Evolutionary conservation across 2,329 filamentous ascomycete genomes (phyloP), one percentile per base, ranked within the genome.

Genomic region (Grosmannia huntii): DNA sequence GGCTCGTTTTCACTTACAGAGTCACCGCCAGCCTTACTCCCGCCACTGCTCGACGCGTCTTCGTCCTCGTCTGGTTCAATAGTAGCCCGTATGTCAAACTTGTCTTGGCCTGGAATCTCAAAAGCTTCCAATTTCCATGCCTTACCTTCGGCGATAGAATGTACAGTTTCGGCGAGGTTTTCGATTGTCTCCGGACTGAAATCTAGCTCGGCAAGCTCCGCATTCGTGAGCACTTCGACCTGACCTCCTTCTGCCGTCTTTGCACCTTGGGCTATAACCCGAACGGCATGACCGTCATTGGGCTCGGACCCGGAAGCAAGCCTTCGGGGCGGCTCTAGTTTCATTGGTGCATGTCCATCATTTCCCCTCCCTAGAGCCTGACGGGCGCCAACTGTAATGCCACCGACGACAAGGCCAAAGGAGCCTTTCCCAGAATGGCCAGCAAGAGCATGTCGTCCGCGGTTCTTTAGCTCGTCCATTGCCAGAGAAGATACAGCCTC

Each of bases 101-200:
- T 77, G 5, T 69, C 67, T 5, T 76, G 73, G 25, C 80, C 77
- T 1, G 85, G 80, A 12, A 82, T 76, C 65, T 94, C 86, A 1
- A 94, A 81, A 16, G 94, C 76, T 69, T 94, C 88, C 60, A 96
- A 74, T 65, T 84, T 87, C 90, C 90, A 96, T 19, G 83, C 83
- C 63, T 84, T 81, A 9, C 85, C 83, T 3, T 83, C 81, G 0
- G 89, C 88, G 48, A 87, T 67, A 65, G 83, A 79, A 67, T 87
- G 78, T 59, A 95, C 71, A 66, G 88, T 76, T 62, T 83, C 78
- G 65, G 80, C 80, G 67, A 95, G 75, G 52, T 83, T 76, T 64
- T 91, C 84, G 3, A 95, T 76, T 50, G 84, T 77, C 53, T 85
- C 78, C 0, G 80, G 80, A 57, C 85, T 80, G 33, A 92, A 74